Base-by-base conservation (phyloP, 2,329 filamentous ascomycete genomes). In the Sordariomycetes sp. region DNA sequence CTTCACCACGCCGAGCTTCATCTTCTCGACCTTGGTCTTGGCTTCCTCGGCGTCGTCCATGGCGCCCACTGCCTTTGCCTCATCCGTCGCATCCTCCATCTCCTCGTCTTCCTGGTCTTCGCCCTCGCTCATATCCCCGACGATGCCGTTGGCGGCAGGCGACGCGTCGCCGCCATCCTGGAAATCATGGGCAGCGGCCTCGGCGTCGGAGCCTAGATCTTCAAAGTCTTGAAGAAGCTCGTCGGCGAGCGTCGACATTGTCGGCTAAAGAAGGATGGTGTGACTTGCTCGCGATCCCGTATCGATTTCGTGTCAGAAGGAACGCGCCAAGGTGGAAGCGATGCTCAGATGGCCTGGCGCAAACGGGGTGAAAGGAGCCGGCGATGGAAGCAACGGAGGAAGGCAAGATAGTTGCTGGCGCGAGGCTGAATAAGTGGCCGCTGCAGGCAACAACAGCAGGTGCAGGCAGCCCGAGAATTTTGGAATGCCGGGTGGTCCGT, bases 191-290 rank as follows among this genome's bases (percentile, higher is more conserved):
- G 81, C 76, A 53, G 79, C 77, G 35, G 82, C 77, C 40, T 83
- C 82, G 61, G 87, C 86, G 43, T 80, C 83, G 68, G 68, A 71
- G 10, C 69, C 72, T 59, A 74, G 73, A 59, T 95, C 90, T 66
- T 91, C 90, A 63, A 96, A 94, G 70, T 96, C 90, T 67, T 94
- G 89, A 65, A 97, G 79, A 12, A 99, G 82, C 70, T 97, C 93
- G 67, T 97, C 92, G 62, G 90, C 93, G 62, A 95, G 81, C 52
- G 90, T 95, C 70, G 93, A 90, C 91, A 97, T 95, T 57, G 61
- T 71, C 67, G 59, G 59, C 62, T 25, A n/a, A n/a, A 59, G n/a
- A 20, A 46, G 34, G 7, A 46, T 18, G 28, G 20, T 54, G 25
- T 46, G 12, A 46, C 40, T 22, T 50, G 24, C 35, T 43, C 43